phyloP scores from a whole-genome alignment of 768 basidiomycete species.

The Boletus huronensis region DNA sequence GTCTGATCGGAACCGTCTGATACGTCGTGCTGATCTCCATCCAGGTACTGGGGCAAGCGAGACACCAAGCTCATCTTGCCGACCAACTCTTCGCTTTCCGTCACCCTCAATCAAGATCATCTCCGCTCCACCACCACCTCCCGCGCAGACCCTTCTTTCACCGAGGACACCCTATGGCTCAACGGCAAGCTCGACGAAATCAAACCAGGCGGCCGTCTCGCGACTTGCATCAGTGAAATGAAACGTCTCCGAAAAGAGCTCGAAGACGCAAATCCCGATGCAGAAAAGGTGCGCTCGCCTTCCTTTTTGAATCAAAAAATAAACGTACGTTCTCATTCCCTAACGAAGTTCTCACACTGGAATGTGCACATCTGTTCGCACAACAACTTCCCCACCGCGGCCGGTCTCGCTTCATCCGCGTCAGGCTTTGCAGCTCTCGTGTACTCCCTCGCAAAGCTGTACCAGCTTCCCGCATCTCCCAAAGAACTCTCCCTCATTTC shows the following conservation, averaged over 20 bases:
- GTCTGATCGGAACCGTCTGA: constrained; percentile 14
- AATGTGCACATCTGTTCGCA: constrained; percentile 86
- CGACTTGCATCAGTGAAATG: constrained; percentile 86
- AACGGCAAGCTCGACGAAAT: constrained; percentile 92
- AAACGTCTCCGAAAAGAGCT: constrained; percentile 68
- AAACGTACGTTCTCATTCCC: not conserved
- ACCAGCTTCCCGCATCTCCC: constrained; percentile 71
- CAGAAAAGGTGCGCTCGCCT: constrained; percentile 54
- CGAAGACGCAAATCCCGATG: constrained; percentile 64
- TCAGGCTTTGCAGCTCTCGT: constrained; percentile 96
- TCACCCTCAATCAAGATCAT: constrained; percentile 95
- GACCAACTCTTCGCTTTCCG: constrained; percentile 97
- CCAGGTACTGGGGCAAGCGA: constrained; percentile 98
- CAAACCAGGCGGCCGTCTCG: constrained; percentile 71
- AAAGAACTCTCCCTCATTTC: constrained; percentile 90
- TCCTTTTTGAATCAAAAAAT: not conserved
- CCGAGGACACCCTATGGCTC: constrained; percentile 84
- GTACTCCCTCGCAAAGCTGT: constrained; percentile 83
- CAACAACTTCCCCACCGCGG: constrained; percentile 99
- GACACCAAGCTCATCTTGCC: constrained; percentile 93
- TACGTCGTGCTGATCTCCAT: constrained; percentile 5
- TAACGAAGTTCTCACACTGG: constrained; percentile 34
- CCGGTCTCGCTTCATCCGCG: constrained; percentile 95
- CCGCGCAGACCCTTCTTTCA: constrained; percentile 72
- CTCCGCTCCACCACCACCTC: constrained; percentile 92